Evolutionary conservation across 192 early-diverging fungal genomes (phyloP).

Genomic region (Linnemannia elongata): DNA sequence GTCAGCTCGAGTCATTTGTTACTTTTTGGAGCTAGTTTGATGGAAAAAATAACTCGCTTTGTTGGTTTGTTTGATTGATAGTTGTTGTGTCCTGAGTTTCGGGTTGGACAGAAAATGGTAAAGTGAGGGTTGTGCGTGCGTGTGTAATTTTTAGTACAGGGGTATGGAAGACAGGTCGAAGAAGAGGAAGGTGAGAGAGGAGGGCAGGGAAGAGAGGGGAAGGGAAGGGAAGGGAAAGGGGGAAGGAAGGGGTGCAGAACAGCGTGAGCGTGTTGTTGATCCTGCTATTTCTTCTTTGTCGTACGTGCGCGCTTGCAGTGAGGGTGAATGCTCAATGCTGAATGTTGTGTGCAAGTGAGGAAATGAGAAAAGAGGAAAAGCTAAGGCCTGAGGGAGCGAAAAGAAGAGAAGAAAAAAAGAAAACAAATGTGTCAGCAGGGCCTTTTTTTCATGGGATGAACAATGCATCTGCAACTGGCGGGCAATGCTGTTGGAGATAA

Average conservation of each 20-base stretch:
- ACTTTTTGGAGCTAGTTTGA: not conserved
- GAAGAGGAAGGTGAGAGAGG: not conserved
- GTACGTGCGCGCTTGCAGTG: constrained; percentile 2
- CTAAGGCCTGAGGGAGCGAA: not conserved
- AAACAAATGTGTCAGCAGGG: constrained; percentile 7
- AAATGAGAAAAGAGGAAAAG: not conserved
- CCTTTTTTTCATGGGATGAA: not conserved
- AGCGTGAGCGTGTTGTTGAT: not conserved
- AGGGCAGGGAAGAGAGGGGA: not conserved
- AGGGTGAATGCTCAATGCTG: not conserved
- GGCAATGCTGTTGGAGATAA: not conserved
- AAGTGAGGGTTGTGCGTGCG: not conserved
- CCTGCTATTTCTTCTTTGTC: not conserved
- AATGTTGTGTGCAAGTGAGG: not conserved
- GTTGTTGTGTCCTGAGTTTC: constrained; percentile 8
- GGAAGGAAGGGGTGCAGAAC: not conserved
- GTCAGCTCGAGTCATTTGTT: constrained; percentile 39
- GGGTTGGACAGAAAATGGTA: not conserved
- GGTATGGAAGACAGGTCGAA: not conserved
- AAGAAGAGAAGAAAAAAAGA: not conserved
- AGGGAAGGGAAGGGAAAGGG: not conserved
- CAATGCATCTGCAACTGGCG: not conserved
- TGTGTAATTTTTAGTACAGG: not conserved
- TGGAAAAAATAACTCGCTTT: not conserved
- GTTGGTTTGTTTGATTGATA: not conserved